Base-by-base conservation (phyloP, 352 stramenopile genomes). In the Pythium myriotylum region DNA sequence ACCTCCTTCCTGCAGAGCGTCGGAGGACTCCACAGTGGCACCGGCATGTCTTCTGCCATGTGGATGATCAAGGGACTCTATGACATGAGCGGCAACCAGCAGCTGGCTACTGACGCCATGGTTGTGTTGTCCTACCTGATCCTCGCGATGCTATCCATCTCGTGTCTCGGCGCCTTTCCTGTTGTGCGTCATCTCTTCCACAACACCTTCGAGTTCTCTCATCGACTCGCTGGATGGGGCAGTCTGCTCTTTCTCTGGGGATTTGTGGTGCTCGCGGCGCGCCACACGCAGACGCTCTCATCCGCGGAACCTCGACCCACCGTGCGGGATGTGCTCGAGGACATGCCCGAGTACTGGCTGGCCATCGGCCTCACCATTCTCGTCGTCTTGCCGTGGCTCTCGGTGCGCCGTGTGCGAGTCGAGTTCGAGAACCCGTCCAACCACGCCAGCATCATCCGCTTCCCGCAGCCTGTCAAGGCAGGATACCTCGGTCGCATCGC, bases 321-420 rank as follows among this genome's bases (percentile, higher is more conserved):
- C 17, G 5, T 56, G 49, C 49, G 49, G 2, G 49, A 56, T 32
- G 33, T 45, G 19, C n/a, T 56, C 29, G 29, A 56, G 19, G 29
- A 23, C 26, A 56, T 56, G 49, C 49, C 49, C 33, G 49, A 56
- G 49, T 56, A 56, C 49, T 56, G 49, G 49, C 49, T 56, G 29
- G 49, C 49, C 49, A 56, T 45, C 49, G 49, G 49, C 7, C 27
- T 56, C 49, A 45, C 49, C 9, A 45, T 56, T 8, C 49, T 56
- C 29, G 49, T 56, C 27, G 17, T 56, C 17, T n/a, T 56, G 33
- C 49, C 49, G 8, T 56, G 49, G 49, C 49, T 56, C 49, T 56
- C 49, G 27, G 49, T 43, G 29, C 49, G 49, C 17, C 49, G 49
- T 10, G 49, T 56, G 49, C 49, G 49, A 29, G 49, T 56, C 29